These are phyloP conservation scores for Wallacemonas sp. DNA, from an alignment of 208 protist genomes.

Conservation along the genomic window DNA sequence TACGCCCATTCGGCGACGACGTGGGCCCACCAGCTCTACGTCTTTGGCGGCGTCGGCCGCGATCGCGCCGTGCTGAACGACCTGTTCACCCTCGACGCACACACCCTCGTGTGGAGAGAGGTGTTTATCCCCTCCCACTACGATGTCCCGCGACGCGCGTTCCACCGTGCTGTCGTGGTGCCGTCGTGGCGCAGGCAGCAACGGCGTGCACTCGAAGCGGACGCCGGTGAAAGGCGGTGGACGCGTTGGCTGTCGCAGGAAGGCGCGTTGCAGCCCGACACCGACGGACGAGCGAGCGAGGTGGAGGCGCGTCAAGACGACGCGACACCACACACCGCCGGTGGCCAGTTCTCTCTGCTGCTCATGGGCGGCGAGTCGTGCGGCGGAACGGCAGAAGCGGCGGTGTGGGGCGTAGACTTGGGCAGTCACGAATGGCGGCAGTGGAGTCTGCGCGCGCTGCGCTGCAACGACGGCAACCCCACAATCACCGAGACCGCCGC, in stretches of 20 bases:
- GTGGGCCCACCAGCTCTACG: slow-evolving; percentile 28
- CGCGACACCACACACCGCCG: background rate
- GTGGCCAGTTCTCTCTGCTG: slow-evolving; percentile 29
- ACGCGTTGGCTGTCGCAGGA: background rate
- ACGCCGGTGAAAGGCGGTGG: background rate
- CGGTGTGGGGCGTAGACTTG: slow-evolving; percentile 41
- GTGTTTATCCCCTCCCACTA: slow-evolving; percentile 59
- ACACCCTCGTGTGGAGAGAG: slow-evolving; percentile 75
- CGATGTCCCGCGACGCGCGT: slow-evolving; percentile 54
- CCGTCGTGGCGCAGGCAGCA: background rate
- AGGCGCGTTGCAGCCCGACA: no score
- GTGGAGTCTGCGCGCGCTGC: background rate
- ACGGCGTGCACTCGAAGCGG: background rate
- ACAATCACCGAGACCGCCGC: background rate
- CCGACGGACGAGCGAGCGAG: no score
- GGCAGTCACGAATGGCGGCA: slow-evolving; percentile 1
- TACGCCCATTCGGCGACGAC: slow-evolving; percentile 64
- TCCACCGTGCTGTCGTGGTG: slow-evolving; percentile 49
- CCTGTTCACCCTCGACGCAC: slow-evolving; percentile 59
- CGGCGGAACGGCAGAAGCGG: slow-evolving; percentile 39
- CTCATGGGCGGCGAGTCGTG: slow-evolving; percentile 59
- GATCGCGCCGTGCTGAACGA: slow-evolving; percentile 55
- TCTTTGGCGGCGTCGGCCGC: slow-evolving; percentile 70
- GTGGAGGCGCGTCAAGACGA: no score
- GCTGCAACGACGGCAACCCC: background rate